A percentile compares a stretch with the other conserved stretches of the same genome.
These are phyloP conservation scores for Cytospora mali DNA, from an alignment of 2,329 filamentous ascomycete genomes.

Conservation along the genomic window DNA sequence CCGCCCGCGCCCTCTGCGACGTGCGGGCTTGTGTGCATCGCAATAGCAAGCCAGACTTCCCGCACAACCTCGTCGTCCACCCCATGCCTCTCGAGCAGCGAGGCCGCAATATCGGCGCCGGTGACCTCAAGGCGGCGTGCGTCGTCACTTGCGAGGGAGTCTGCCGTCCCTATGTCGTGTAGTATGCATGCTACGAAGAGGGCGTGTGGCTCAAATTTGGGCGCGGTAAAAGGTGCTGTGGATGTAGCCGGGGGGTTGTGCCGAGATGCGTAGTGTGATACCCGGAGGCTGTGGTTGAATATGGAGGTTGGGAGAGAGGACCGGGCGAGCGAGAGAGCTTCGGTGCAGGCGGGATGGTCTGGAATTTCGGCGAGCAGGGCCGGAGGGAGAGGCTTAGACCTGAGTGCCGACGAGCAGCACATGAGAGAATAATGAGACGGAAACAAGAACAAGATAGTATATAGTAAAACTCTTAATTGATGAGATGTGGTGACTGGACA, in stretches of 20 bases:
- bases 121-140: conserved; percentile 41
- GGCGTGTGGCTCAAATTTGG: conserved; percentile 25
- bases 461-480: not conserved
- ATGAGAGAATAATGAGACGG: not conserved
- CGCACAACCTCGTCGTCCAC: conserved; percentile 33
- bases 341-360: conserved; percentile 31
- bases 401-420: not conserved
- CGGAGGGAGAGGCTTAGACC: not conserved
- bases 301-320: conserved; percentile 31
- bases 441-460: not conserved
- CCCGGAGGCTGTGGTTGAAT: conserved; percentile 34
- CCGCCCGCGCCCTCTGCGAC: conserved; percentile 42
- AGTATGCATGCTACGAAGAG: conserved; percentile 42
- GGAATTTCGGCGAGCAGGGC: conserved; percentile 29
- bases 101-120: conserved; percentile 35
- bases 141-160: conserved; percentile 34
- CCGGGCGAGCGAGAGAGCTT: conserved; percentile 31
- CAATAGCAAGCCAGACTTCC: conserved; percentile 41
- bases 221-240: not conserved
- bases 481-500: not conserved
- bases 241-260: not conserved
- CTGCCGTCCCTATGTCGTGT: conserved; percentile 41
- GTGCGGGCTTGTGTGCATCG: conserved; percentile 40
- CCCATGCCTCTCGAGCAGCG: conserved; percentile 34
- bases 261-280: conserved; percentile 31